A percentile compares a stretch with the other conserved stretches of the same genome.
Evolutionary conservation across 495 filamentous ascomycete genomes (phyloP).

Genomic region (Hyaloscypha hepaticicola): DNA sequence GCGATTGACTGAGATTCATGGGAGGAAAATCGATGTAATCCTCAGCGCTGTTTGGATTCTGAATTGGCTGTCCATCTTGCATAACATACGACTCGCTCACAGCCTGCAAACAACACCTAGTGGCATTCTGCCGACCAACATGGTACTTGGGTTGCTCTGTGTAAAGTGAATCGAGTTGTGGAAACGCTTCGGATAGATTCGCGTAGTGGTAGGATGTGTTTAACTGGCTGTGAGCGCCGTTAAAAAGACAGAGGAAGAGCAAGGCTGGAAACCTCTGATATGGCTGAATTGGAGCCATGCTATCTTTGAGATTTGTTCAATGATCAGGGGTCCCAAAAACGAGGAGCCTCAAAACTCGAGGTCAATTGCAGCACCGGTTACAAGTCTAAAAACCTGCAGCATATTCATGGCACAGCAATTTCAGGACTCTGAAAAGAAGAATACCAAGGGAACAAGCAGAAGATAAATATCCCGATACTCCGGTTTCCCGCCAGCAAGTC

Average conservation of each 20-base stretch:
- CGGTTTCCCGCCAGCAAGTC: no score
- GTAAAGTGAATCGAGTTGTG: neutral
- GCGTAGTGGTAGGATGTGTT: neutral
- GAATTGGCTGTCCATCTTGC: conserved; percentile 3
- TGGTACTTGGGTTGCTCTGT: neutral
- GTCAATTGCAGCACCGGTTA: no score
- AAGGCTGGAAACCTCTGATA: neutral
- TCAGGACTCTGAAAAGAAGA: no score
- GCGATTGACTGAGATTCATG: neutral
- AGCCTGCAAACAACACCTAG: conserved; percentile 11
- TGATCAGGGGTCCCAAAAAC: neutral
- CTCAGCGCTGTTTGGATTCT: neutral
- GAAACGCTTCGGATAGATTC: conserved; percentile 8
- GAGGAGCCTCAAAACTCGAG: neutral
- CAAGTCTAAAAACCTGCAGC: no score
- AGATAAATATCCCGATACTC: no score
- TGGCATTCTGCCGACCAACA: conserved; percentile 3
- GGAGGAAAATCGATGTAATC: neutral
- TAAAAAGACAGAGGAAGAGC: neutral
- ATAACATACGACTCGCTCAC: conserved; percentile 9
- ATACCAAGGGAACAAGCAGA: no score
- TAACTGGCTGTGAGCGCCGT: neutral
- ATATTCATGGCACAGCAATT: no score
- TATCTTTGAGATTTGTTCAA: neutral
- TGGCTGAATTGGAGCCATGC: neutral